A percentile compares a stretch with the other conserved stretches of the same genome.
phyloP scores from a whole-genome alignment of 768 basidiomycete genomes.

The Hemileccinum impolitum region DNA sequence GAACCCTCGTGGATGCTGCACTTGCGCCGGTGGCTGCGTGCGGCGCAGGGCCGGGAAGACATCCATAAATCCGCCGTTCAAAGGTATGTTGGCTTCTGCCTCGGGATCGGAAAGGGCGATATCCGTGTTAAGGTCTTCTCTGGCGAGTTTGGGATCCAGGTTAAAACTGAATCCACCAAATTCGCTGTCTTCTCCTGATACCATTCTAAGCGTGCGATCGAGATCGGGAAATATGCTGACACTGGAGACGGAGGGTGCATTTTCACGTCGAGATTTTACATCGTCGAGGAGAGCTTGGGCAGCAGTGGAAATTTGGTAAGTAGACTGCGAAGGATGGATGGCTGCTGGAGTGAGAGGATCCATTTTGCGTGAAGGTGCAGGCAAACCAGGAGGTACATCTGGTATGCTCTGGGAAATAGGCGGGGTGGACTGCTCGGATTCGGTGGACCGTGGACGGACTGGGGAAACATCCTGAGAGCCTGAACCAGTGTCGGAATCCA shows the following conservation, averaged over 20 bases:
- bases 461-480: constrained; percentile 43
- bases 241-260: constrained; percentile 38
- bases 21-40: constrained; percentile 18
- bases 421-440: constrained; percentile 35
- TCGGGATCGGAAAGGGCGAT: constrained; percentile 49
- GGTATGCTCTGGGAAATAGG: constrained; percentile 49
- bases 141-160: constrained; percentile 74
- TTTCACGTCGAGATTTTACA: constrained; percentile 71
- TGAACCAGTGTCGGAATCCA: constrained; percentile 49
- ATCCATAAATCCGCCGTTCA: constrained; percentile 64
- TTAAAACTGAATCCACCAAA: constrained; percentile 82
- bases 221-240: constrained; percentile 84
- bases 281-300: constrained; percentile 84
- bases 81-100: constrained; percentile 47
- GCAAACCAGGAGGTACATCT: constrained; percentile 48
- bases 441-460: constrained; percentile 38
- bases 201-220: constrained; percentile 74
- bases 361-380: constrained; percentile 43
- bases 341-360: constrained; percentile 48
- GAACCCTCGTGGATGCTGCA: constrained; percentile 32
- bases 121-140: constrained; percentile 36
- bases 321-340: constrained; percentile 42
- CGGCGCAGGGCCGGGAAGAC: constrained; percentile 63
- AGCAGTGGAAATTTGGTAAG: constrained; percentile 85
- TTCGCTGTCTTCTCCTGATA: constrained; percentile 59